Base-by-base conservation (phyloP, 768 basidiomycete species). In the Ephemerocybe angulata region DNA sequence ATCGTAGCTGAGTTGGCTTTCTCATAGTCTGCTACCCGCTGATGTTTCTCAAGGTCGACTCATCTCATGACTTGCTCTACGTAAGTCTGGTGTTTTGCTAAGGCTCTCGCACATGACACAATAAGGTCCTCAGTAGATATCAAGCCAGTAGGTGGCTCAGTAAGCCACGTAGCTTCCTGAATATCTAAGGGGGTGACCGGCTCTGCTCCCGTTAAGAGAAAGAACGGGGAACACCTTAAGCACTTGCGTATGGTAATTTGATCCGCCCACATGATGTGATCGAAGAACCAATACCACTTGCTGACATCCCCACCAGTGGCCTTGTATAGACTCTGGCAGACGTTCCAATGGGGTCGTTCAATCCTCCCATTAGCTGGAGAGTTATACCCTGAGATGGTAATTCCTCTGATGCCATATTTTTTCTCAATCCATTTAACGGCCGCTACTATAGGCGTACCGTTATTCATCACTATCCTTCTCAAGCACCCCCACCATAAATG, bases 401-500 rank as follows among this genome's bases (percentile, higher is more conserved):
- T 62, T 7, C 58, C 55, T 25, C 53, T 54, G 21, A 66, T 62
- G 25, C 42, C 60, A 50, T 66, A 69, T 24, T 65, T 65, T 37
- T 63, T 31, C n/a, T 50, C 35, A 3, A 68, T 38, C 56, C 59
- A 64, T 2, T 38, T 42, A 2, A 63, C 28, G 0, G 65, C 65
- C 5, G 59, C 56, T 22, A 50, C 35, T 30, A 66, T 65, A 1
- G 60, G 50, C 2, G 46, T 30, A 0, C 67, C 65, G 42, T 80
- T 81, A 56, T 81, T 77, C 0, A 71, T 76, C 0, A 78, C 67
- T 17, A 80, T 72, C 22, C 71, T 62, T 0, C 12, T 21, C 0
- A 76, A 19, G 15, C 68, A 63, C 2, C 75, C 77, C 76, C 76
- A 79, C 27, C 66, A 27, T 65, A 70, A 0, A 72, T 58, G 3